A percentile compares a stretch with the other conserved stretches of the same genome.
phyloP scores from a whole-genome alignment of 306 rosid genomes.

The Vigna mungo region DNA sequence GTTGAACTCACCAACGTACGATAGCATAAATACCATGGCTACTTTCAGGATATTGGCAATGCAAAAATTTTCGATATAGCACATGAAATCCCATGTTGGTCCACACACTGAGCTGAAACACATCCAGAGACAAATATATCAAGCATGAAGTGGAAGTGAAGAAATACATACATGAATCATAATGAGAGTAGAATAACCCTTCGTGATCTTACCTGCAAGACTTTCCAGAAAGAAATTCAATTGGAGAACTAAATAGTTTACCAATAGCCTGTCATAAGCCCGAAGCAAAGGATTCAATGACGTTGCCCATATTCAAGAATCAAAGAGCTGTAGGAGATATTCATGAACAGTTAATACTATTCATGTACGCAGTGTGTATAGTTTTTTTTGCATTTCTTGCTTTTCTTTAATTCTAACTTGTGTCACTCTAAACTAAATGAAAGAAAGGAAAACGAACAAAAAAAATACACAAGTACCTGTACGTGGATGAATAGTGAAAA shows the following conservation, averaged over 20 bases:
- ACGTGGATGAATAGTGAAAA: neutral
- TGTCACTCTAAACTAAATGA: no score
- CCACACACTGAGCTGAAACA: constrained; percentile 67
- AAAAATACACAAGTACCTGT: neutral
- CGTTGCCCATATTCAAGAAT: constrained; percentile 55
- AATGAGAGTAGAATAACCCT: neutral
- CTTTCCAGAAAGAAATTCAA: constrained; percentile 71
- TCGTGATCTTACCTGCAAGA: constrained; percentile 65
- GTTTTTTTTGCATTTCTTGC: no score
- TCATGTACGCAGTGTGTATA: no score
- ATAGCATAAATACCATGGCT: constrained; percentile 59
- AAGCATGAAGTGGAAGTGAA: constrained; percentile 4
- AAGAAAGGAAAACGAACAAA: neutral
- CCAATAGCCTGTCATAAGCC: constrained; percentile 58
- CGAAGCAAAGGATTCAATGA: constrained; percentile 60
- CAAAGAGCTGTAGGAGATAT: constrained; percentile 8
- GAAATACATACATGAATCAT: neutral
- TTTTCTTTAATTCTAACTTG: no score
- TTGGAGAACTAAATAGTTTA: constrained; percentile 57
- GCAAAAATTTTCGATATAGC: constrained; percentile 71
- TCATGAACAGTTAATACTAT: neutral
- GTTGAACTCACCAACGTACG: constrained; percentile 60
- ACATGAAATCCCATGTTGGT: constrained; percentile 76
- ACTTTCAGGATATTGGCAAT: constrained; percentile 63
- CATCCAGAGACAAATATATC: neutral